Evolutionary conservation across 2,329 filamentous ascomycete genomes (phyloP), one percentile per base, ranked within the genome.

Genomic region (Macrophomina pseudophaseolina): DNA sequence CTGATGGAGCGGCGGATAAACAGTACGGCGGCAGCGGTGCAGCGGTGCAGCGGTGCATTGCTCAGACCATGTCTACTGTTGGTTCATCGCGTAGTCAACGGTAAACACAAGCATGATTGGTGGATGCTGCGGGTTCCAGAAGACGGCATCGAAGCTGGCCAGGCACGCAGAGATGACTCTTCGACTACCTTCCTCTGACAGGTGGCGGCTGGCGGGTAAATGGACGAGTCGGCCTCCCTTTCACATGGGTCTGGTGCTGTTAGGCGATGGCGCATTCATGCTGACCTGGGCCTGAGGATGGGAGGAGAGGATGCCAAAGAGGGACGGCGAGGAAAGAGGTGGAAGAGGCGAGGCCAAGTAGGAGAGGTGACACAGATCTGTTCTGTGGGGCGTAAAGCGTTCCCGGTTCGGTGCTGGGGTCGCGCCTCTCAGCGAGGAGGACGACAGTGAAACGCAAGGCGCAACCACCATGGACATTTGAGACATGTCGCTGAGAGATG

Each of bases 401-500:
- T 28, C 23, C 16, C 23, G 18, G 28, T 6, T 30, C 11, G 23
- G 23, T 35, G 7, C 2, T n/a, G 51, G 30, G 3, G 12, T 7
- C 16, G 9, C 51, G 51, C 51, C 51, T 53, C 51, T 38, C 23
- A 23, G 32, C 38, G 38, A 11, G 3, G 12, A 16, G 38, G 40
- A 18, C 54, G 7, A 23, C 9, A 12, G 16, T 5, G 58, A 28
- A 14, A 48, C 58, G 9, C 30, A n/a, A 49, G 32, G 58, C 42
- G 32, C 32, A 30, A 14, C 56, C 56, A 33, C 6, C 28, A 18
- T 6, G 4, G 23, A 4, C 11, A 5, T 9, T 62, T 35, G 32
- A 62, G 58, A 62, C 30, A 48, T 5, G 5, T 5, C n/a, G 58
- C 38, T 38, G 56, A 16, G 30, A 33, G 42, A 44, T 62, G 54